Evolutionary conservation across 257 asterid species (phyloP).

Genomic region (Salvia miltiorrhiza): DNA sequence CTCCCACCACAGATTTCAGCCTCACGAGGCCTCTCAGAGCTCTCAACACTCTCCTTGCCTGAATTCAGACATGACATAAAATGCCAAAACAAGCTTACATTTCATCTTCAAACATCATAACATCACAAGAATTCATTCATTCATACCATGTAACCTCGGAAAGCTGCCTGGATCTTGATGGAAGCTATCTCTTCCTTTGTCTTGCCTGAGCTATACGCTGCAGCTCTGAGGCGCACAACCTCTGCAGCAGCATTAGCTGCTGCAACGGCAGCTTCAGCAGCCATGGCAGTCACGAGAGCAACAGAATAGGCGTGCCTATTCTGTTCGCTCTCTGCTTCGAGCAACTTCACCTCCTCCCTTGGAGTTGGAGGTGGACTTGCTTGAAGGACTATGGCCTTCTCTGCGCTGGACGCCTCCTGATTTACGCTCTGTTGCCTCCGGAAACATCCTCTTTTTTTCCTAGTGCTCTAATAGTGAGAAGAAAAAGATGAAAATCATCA

Average conservation of each 20-base stretch:
- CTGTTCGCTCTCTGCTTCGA: conserved; percentile 66
- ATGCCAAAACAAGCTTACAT: too few relatives aligned
- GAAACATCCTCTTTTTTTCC: conserved; percentile 47
- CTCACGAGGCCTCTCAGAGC: conserved; percentile 71
- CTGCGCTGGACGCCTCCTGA: conserved; percentile 14
- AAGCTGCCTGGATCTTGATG: conserved; percentile 65
- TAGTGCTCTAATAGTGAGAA: conserved; percentile 32
- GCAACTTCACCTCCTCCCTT: conserved; percentile 37
- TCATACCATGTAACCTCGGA: conserved; percentile 70
- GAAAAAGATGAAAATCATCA: not conserved
- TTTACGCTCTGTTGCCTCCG: conserved; percentile 42
- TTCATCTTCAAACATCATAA: too few relatives aligned
- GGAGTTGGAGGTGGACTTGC: conserved; percentile 21
- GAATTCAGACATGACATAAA: conserved; percentile 5
- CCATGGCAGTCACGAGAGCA: conserved; percentile 69
- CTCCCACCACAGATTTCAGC: conserved; percentile 57
- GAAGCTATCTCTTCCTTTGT: conserved; percentile 67
- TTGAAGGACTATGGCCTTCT: conserved; percentile 26
- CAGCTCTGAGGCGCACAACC: conserved; percentile 67
- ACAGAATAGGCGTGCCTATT: conserved; percentile 67
- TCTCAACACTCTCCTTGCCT: conserved; percentile 71
- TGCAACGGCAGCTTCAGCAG: conserved; percentile 88
- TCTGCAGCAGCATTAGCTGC: conserved; percentile 87
- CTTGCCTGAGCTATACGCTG: conserved; percentile 37
- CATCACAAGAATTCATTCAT: too few relatives aligned